Conservation (phyloP, 768 basidiomycete species). For the Hericium coralloides region DNA sequence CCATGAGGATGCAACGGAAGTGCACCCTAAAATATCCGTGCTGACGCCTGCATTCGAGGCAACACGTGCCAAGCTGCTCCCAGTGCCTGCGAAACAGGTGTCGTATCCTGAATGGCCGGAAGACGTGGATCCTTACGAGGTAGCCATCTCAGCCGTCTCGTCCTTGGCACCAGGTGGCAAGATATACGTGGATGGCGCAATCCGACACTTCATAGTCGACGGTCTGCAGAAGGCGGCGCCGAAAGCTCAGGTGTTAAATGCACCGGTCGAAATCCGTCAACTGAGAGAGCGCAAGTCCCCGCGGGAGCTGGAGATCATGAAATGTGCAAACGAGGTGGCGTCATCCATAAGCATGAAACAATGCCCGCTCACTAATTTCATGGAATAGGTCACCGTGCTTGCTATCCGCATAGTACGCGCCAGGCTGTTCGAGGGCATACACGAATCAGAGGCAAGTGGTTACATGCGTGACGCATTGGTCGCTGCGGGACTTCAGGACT, state of each 20-base stretch:
- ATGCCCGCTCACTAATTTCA: not conserved
- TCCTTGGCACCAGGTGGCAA: slow-evolving; percentile 20
- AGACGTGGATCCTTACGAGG: slow-evolving; percentile 42
- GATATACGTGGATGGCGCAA: slow-evolving; percentile 53
- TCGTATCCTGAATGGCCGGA: slow-evolving; percentile 26
- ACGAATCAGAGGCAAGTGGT: slow-evolving; percentile 57
- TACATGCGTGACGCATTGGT: slow-evolving; percentile 50
- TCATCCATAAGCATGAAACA: not conserved
- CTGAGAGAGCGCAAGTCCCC: slow-evolving; percentile 69
- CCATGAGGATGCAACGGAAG: slow-evolving; percentile 18
- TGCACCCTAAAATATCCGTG: slow-evolving; percentile 41
- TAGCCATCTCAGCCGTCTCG: slow-evolving; percentile 29
- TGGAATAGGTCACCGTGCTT: slow-evolving; percentile 59
- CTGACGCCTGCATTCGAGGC: slow-evolving; percentile 75
- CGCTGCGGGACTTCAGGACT: slow-evolving; percentile 48
- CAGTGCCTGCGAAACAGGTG: slow-evolving; percentile 36
- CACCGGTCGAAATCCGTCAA: slow-evolving; percentile 44
- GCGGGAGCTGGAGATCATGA: slow-evolving; percentile 62
- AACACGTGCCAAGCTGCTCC: slow-evolving; percentile 53
- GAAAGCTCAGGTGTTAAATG: slow-evolving; percentile 32
- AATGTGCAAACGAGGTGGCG: slow-evolving; percentile 70
- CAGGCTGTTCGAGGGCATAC: slow-evolving; percentile 60
- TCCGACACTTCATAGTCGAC: slow-evolving; percentile 56
- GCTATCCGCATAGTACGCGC: slow-evolving; percentile 59
- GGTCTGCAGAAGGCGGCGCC: slow-evolving; percentile 42